These are phyloP conservation scores for Amphibolis antarctica DNA, from an alignment of 106 monocot genomes.

Conservation along the genomic window DNA sequence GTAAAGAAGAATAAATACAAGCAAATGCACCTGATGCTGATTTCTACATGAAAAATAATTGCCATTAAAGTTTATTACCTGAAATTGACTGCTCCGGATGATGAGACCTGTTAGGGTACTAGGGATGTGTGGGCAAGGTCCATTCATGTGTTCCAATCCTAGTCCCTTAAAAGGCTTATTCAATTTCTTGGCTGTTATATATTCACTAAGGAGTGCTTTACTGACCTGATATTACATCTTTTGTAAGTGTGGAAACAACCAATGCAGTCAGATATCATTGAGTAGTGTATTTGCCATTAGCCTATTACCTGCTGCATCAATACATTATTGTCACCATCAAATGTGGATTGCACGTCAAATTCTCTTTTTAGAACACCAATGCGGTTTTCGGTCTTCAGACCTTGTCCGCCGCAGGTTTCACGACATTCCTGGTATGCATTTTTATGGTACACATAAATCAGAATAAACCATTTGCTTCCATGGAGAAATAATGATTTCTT, in stretches of 20 bases:
- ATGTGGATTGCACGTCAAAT: slow-evolving; percentile 94
- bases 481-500: background rate
- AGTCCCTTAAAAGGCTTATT: slow-evolving; percentile 64
- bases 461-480: background rate
- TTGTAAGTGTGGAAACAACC: background rate
- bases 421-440: slow-evolving; percentile 63
- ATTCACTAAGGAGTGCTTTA: slow-evolving; percentile 74
- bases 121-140: slow-evolving; percentile 54
- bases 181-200: slow-evolving; percentile 40
- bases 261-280: background rate
- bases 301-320: slow-evolving; percentile 89
- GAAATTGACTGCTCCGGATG: slow-evolving; percentile 53
- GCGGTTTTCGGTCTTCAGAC: slow-evolving; percentile 87
- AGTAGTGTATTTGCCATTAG: slow-evolving; percentile 17
- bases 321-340: slow-evolving; percentile 95
- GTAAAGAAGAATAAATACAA: background rate
- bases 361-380: slow-evolving; percentile 73
- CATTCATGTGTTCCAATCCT: slow-evolving; percentile 94
- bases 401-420: slow-evolving; percentile 99
- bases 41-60: background rate
- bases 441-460: background rate
- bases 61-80: slow-evolving; percentile 44
- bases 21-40: background rate
- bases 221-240: slow-evolving; percentile 45
- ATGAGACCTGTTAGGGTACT: slow-evolving; percentile 31